phyloP scores from a whole-genome alignment of 2,329 filamentous ascomycete species.

The Ascosphaera apis region DNA sequence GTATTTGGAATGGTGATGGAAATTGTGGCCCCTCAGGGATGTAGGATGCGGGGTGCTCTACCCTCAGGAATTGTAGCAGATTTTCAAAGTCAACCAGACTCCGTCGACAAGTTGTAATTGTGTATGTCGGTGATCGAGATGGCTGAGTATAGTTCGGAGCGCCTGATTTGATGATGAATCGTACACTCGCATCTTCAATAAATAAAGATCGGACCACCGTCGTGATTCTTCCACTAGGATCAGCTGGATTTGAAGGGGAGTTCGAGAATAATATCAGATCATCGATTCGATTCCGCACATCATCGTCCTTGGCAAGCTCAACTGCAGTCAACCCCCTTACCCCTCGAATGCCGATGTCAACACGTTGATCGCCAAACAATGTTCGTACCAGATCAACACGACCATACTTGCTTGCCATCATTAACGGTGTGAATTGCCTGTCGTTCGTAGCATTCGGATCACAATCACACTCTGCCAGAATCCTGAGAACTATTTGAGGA shows the following conservation, averaged over 20 bases:
- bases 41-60: conserved; percentile 92
- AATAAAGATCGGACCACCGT: conserved; percentile 91
- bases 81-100: conserved; percentile 82
- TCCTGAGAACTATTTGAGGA: conserved; percentile 46
- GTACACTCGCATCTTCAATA: conserved; percentile 83
- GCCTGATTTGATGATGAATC: conserved; percentile 83
- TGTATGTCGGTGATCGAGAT: conserved; percentile 43
- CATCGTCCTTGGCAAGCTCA: conserved; percentile 92
- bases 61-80: conserved; percentile 54
- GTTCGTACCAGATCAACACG: conserved; percentile 78
- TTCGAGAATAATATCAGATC: conserved; percentile 70
- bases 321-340: conserved; percentile 76
- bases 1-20: conserved; percentile 77
- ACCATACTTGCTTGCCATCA: conserved; percentile 97
- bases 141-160: conserved; percentile 45
- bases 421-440: conserved; percentile 79
- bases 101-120: conserved; percentile 79
- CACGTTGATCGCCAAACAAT: conserved; percentile 66
- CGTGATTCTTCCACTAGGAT: conserved; percentile 59
- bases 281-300: conserved; percentile 88
- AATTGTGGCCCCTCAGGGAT: conserved; percentile 56
- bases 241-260: conserved; percentile 26
- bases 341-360: conserved; percentile 68
- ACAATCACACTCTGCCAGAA: conserved; percentile 70
- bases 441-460: conserved; percentile 92